Percentiles rank a stretch among this genome's conserved stretches.
Conservation (phyloP, 495 filamentous ascomycete genomes). For the Podospora sp. region DNA sequence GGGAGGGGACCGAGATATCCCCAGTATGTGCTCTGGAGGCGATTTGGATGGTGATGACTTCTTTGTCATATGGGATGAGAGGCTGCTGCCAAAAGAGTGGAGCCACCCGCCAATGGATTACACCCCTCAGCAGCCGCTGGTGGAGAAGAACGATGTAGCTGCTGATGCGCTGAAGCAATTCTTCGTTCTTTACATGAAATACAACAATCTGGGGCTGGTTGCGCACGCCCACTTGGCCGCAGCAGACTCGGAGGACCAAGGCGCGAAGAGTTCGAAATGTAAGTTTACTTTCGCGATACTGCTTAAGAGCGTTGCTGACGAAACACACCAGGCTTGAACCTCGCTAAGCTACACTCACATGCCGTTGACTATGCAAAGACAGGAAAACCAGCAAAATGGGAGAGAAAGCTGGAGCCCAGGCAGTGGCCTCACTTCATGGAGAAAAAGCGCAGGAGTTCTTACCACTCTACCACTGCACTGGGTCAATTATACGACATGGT, state of each 20-base stretch:
- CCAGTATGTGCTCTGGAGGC: slow-evolving; percentile 94
- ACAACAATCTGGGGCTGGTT: slow-evolving; percentile 77
- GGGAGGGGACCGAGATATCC: slow-evolving; percentile 79
- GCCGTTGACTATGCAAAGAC: slow-evolving; percentile 95
- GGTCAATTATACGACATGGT: slow-evolving; percentile 80
- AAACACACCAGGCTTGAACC: slow-evolving; percentile 52
- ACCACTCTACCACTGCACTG: slow-evolving; percentile 71
- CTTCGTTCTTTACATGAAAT: slow-evolving; percentile 93
- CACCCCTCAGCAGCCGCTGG: slow-evolving; percentile 51
- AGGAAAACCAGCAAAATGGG: slow-evolving; percentile 73
- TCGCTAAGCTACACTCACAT: slow-evolving; percentile 82
- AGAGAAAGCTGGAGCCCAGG: slow-evolving; percentile 56
- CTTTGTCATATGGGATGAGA: slow-evolving; percentile 87
- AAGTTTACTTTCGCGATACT: background rate
- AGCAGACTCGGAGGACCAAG: slow-evolving; percentile 63
- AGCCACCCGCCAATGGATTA: slow-evolving; percentile 78
- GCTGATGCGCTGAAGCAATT: slow-evolving; percentile 74
- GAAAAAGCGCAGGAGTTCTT: slow-evolving; percentile 58
- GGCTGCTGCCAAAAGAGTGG: slow-evolving; percentile 70
- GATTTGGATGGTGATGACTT: slow-evolving; percentile 97
- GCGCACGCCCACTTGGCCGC: slow-evolving; percentile 82
- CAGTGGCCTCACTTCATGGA: slow-evolving; percentile 93
- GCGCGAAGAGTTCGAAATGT: slow-evolving; percentile 71
- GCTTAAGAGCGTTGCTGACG: slow-evolving; percentile 14
- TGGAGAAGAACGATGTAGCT: slow-evolving; percentile 59